A percentile compares a stretch with the other conserved stretches of the same genome.
Conservation (phyloP, 2,329 filamentous ascomycete species). For the Cylindrodendrum hubeiense region DNA sequence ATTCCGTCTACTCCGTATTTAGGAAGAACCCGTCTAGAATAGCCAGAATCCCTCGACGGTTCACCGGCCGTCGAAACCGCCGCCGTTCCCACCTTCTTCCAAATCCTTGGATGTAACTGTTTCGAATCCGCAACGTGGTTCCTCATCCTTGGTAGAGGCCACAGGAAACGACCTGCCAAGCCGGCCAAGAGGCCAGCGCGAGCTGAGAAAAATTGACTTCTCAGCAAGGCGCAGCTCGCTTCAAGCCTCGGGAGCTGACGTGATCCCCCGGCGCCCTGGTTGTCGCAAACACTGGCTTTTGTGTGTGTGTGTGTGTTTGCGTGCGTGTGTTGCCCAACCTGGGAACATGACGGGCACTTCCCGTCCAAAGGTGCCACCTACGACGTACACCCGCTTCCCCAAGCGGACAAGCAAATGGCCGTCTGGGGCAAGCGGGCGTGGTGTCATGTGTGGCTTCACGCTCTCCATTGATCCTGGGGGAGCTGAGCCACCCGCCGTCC, state of each 20-base stretch:
- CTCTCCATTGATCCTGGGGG: neutral
- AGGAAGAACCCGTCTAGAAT: slow-evolving; percentile 4
- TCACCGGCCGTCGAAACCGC: slow-evolving; percentile 12
- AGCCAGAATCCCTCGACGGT: slow-evolving; percentile 5
- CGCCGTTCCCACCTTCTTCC: neutral
- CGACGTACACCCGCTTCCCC: slow-evolving; percentile 8
- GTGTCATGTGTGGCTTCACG: slow-evolving; percentile 25
- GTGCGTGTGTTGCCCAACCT: neutral
- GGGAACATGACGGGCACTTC: neutral
- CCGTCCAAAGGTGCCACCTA: neutral
- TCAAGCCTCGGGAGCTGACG: slow-evolving; percentile 19
- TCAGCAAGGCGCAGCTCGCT: slow-evolving; percentile 18
- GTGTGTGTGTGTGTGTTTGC: neutral
- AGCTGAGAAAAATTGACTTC: neutral
- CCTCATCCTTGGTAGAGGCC: slow-evolving; percentile 15
- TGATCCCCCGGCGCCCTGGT: slow-evolving; percentile 12
- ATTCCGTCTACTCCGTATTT: neutral
- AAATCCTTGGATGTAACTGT: slow-evolving; percentile 12
- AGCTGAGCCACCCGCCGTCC: slow-evolving; percentile 7
- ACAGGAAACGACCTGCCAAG: slow-evolving; percentile 16
- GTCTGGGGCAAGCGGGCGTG: slow-evolving; percentile 25
- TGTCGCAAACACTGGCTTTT: slow-evolving; percentile 13
- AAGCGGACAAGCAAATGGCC: slow-evolving; percentile 22
- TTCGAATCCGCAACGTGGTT: slow-evolving; percentile 30
- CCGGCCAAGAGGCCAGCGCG: neutral